Conservation (phyloP, 305 asterid species). For the Salvia sclarea region DNA sequence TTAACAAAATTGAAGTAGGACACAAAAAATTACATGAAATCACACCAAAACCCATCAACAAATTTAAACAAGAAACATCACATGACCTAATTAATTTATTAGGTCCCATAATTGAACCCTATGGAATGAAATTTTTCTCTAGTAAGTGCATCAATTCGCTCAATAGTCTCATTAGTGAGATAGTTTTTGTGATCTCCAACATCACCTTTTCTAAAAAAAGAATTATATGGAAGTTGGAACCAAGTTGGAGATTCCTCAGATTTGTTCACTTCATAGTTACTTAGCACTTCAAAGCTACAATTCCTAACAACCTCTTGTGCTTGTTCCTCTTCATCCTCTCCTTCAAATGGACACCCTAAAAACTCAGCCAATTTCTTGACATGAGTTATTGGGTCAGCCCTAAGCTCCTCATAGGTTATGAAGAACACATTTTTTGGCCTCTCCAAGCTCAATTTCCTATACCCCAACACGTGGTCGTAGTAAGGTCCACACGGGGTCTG, state of each 20-base stretch:
- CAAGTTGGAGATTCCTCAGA: slow-evolving; percentile 35
- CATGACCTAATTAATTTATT: not conserved
- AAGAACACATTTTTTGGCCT: slow-evolving; percentile 36
- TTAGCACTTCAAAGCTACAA: slow-evolving; percentile 50
- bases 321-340: slow-evolving; percentile 29
- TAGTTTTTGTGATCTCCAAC: slow-evolving; percentile 44
- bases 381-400: slow-evolving; percentile 33
- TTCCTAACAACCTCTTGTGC: slow-evolving; percentile 36
- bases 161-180: slow-evolving; percentile 30
- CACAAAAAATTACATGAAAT: no score
- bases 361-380: slow-evolving; percentile 42
- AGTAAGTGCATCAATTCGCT: slow-evolving; percentile 41
- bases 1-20: no score
- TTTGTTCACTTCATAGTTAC: slow-evolving; percentile 44
- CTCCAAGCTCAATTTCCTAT: slow-evolving; percentile 34
- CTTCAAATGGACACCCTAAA: slow-evolving; percentile 40
- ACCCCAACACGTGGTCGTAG: slow-evolving; percentile 42
- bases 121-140: slow-evolving; percentile 36
- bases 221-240: slow-evolving; percentile 41
- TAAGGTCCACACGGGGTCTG: slow-evolving; percentile 36
- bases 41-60: not conserved
- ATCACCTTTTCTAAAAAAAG: slow-evolving; percentile 42
- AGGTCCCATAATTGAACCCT: slow-evolving; percentile 45
- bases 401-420: slow-evolving; percentile 49
- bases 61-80: no score